A percentile compares a stretch with the other conserved stretches of the same genome.
These are phyloP conservation scores for Castanea sativa DNA, from an alignment of 306 rosid species.

Conservation along the genomic window DNA sequence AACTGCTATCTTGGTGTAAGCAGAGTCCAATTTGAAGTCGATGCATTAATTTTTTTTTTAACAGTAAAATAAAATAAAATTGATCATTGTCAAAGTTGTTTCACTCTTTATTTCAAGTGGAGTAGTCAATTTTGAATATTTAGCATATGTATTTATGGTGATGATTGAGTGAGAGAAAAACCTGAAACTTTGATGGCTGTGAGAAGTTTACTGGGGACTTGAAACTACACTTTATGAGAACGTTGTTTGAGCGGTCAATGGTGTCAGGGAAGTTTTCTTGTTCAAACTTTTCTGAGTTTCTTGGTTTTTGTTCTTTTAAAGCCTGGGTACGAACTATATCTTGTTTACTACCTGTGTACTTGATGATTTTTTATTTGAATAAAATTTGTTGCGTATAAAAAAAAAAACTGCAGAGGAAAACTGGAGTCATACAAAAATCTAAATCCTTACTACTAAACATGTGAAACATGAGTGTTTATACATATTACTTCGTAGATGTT, in stretches of 20 bases:
- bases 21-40: background rate
- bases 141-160: background rate
- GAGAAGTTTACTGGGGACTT: too few species aligned
- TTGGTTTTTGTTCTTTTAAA: too few species aligned
- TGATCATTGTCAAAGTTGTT: background rate
- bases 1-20: background rate
- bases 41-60: background rate
- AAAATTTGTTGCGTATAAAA: too few species aligned
- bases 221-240: too few species aligned
- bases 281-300: too few species aligned
- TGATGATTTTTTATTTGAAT: too few species aligned
- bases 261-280: too few species aligned
- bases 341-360: too few species aligned
- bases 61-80: background rate
- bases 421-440: background rate
- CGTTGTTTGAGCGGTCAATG: too few species aligned
- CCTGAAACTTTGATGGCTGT: too few species aligned
- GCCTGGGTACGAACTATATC: too few species aligned
- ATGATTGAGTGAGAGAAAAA: background rate
- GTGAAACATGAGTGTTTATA: background rate
- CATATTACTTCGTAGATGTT: background rate
- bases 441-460: background rate
- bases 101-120: background rate
- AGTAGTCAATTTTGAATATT: background rate
- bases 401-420: background rate